Percentiles rank a stretch among this genome's conserved stretches.
These are phyloP conservation scores for Terfezia claveryi DNA, from an alignment of 495 filamentous ascomycete species.

Conservation along the genomic window DNA sequence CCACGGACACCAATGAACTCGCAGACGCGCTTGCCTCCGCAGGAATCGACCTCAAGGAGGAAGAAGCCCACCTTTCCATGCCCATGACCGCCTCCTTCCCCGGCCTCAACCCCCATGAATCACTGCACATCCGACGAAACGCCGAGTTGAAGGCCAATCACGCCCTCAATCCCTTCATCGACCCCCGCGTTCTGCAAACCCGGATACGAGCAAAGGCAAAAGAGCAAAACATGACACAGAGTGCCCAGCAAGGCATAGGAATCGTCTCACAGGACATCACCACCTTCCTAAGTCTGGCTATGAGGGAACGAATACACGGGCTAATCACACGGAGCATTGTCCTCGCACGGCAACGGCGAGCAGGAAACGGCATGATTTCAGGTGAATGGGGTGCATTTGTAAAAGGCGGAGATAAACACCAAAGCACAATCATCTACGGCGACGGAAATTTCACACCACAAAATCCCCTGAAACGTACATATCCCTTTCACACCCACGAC, in stretches of 20 bases:
- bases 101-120: constrained; percentile 2
- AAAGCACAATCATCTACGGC: constrained; percentile 1
- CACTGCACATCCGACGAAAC: constrained; percentile 3
- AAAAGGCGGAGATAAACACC: constrained; percentile 10
- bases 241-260: constrained; percentile 4
- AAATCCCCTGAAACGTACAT: constrained; percentile 5
- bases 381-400: constrained; percentile 18
- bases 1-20: constrained; percentile 18
- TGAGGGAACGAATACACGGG: constrained; percentile 11
- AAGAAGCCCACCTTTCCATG: constrained; percentile 16
- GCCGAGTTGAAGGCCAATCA: constrained; percentile 14
- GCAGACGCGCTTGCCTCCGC: constrained; percentile 20
- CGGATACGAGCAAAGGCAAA: constrained; percentile 13
- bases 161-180: constrained; percentile 14
- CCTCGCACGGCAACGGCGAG: constrained; percentile 12
- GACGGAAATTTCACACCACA: constrained; percentile 8
- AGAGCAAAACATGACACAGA: constrained; percentile 7
- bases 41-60: constrained; percentile 18
- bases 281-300: constrained; percentile 11
- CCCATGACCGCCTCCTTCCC: constrained; percentile 1
- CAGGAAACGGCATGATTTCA: constrained; percentile 14
- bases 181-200: constrained; percentile 7
- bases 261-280: constrained; percentile 9
- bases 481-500: background rate
- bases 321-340: constrained; percentile 14